Conservation (phyloP, 73 alveolate species). For the Blepharisma japonicum region DNA sequence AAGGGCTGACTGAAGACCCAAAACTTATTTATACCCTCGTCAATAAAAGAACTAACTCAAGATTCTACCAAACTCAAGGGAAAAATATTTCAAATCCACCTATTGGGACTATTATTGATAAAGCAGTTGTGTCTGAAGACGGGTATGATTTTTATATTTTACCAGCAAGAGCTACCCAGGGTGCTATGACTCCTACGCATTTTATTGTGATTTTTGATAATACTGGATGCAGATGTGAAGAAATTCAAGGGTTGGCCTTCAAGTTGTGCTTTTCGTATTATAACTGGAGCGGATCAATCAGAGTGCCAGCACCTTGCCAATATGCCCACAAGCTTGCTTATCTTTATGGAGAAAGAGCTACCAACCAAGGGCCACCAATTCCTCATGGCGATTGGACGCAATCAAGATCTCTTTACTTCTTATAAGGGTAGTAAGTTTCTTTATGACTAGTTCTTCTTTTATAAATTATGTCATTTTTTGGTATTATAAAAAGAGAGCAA, state of each 20-base stretch:
- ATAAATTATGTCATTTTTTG: no score
- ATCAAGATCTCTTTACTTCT: constrained; percentile 15
- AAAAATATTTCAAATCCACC: constrained; percentile 66
- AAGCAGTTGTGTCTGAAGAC: constrained; percentile 69
- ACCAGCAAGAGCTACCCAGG: constrained; percentile 85
- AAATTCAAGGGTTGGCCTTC: constrained; percentile 74
- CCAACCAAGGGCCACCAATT: constrained; percentile 13
- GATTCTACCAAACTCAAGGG: constrained; percentile 45
- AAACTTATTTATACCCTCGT: constrained; percentile 44
- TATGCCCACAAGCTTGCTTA: constrained; percentile 89
- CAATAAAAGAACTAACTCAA: constrained; percentile 67
- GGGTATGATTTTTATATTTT: constrained; percentile 90
- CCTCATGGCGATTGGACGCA: constrained; percentile 8
- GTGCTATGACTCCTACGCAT: constrained; percentile 94
- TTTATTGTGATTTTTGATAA: constrained; percentile 76
- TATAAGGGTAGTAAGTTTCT: background rate
- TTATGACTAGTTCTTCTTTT: no score
- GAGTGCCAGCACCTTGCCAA: constrained; percentile 89
- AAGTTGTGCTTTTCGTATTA: constrained; percentile 86
- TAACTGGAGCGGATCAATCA: constrained; percentile 90
- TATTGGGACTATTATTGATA: constrained; percentile 90
- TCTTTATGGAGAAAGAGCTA: constrained; percentile 64
- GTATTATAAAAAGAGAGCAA: no score
- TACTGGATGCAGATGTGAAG: constrained; percentile 61
- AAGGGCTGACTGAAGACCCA: constrained; percentile 27